Conservation (phyloP, 2,329 filamentous ascomycete species). For the Arthrobotrys megalospora region DNA sequence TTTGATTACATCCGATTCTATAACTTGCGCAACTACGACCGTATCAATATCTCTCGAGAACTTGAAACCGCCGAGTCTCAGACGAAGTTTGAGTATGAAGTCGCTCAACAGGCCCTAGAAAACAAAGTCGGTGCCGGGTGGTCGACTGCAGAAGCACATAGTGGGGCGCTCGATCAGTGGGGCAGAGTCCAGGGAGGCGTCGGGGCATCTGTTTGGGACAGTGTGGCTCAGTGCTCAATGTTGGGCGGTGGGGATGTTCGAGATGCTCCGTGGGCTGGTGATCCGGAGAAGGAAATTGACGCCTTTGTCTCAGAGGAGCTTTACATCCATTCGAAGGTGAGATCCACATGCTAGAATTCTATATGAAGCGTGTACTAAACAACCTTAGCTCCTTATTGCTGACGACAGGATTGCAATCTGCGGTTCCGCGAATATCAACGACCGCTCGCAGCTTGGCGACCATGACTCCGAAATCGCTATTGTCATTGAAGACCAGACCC, state of each 20-base stretch:
- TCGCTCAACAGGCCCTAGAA: conserved; percentile 66
- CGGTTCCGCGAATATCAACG: conserved; percentile 80
- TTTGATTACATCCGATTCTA: conserved; percentile 84
- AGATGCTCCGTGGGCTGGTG: conserved; percentile 72
- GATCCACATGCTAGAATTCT: conserved; percentile 38
- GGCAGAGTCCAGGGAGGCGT: conserved; percentile 74
- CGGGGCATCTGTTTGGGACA: conserved; percentile 77
- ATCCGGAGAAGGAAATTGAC: conserved; percentile 73
- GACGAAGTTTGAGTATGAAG: conserved; percentile 78
- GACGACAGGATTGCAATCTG: conserved; percentile 87
- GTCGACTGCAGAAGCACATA: conserved; percentile 65
- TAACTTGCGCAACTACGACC: conserved; percentile 86
- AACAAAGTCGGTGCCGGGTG: conserved; percentile 66
- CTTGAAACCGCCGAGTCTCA: conserved; percentile 75
- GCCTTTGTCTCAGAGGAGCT: conserved; percentile 77
- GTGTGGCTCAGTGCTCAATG: conserved; percentile 87
- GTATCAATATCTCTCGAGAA: conserved; percentile 79
- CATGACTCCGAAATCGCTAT: conserved; percentile 94
- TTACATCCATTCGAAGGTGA: conserved; percentile 76
- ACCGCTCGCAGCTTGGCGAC: conserved; percentile 81
- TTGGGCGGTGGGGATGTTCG: conserved; percentile 79
- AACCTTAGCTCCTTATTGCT: conserved; percentile 77
- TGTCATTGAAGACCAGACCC: conserved; percentile 82
- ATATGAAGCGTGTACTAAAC: conserved; percentile 1
- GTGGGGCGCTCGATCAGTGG: conserved; percentile 78